Evolutionary conservation across 2,329 filamentous ascomycete species (phyloP), one percentile per base, ranked within the genome.

Genomic region (Cladosporium cucumerinum): DNA sequence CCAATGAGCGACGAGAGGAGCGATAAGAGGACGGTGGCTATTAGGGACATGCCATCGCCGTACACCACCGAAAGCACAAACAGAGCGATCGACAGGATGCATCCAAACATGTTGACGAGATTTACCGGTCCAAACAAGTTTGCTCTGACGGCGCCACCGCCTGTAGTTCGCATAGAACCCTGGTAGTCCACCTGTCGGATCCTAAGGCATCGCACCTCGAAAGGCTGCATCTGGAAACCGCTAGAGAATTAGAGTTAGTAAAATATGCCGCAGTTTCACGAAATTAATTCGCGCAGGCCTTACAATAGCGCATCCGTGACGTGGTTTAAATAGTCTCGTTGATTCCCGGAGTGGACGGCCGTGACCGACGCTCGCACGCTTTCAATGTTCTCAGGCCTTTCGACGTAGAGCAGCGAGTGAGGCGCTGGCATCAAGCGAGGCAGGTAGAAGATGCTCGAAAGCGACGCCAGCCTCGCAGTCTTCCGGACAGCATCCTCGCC

Each of bases 381-480:
- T 46, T 80, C 77, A 3, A 84, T 75, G 18, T 76, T 77, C 6
- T 72, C 71, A 14, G 81, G 81, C 54, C 82, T 72, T 0, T 77
- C 76, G 0, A 81, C 79, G 52, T 79, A 74, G 68, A 84, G 79
- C 26, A 84, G 73, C 16, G 81, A 81, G 69, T 84, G 82, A 5
- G 82, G 82, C 5, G 82, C 82, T 26, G 82, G 82, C 14, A 84
- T 74, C 43, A 84, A 76, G 46, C 82, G 78, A 39, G 82, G 82
- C 7, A 84, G 72, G 66, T 80, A 82, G 67, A 81, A 81, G 70
- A 82, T 80, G 70, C 72, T 76, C 12, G 82, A 83, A 5, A 84
- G 75, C 0, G 81, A 81, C 5, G 80, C 78, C 25, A 84, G 80
- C 70, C 83, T 81, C 21, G 82, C 81, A 67, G 82, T 83, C 49